phyloP scores from a whole-genome alignment of 2,329 filamentous ascomycete species.

The Hypomyces perniciosus region DNA sequence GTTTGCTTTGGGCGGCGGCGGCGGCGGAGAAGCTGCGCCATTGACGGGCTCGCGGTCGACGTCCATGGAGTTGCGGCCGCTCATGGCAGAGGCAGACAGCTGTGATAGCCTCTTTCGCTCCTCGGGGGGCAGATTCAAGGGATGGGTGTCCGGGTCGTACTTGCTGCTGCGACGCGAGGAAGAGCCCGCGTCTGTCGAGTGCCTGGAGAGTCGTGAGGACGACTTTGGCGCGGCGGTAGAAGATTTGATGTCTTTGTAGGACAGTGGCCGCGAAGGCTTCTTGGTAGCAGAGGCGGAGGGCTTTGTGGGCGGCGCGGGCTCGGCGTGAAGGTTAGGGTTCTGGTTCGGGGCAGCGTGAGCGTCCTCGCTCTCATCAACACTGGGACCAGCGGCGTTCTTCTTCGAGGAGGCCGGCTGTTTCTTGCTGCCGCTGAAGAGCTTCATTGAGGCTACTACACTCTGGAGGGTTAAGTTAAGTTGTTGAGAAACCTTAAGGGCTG shows the following conservation, averaged over 20 bases:
- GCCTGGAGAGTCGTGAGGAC: conserved; percentile 39
- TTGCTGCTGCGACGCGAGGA: conserved; percentile 47
- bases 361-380: conserved; percentile 32
- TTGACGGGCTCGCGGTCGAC: conserved; percentile 60
- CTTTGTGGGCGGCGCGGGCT: conserved; percentile 34
- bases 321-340: conserved; percentile 29
- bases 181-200: conserved; percentile 43
- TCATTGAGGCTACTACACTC: conserved; percentile 34
- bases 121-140: conserved; percentile 84
- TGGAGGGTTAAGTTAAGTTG: conserved; percentile 8
- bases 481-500: conserved; percentile 16
- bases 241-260: conserved; percentile 24
- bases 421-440: conserved; percentile 44
- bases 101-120: conserved; percentile 71
- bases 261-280: conserved; percentile 23
- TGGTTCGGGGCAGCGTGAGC: conserved; percentile 23
- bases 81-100: conserved; percentile 55
- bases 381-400: conserved; percentile 33
- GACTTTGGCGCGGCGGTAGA: conserved; percentile 29
- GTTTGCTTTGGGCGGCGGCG: conserved; percentile 25
- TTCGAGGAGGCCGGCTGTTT: conserved; percentile 33
- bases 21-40: conserved; percentile 48
- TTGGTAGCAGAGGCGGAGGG: conserved; percentile 26
- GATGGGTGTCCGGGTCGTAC: conserved; percentile 68
- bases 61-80: conserved; percentile 65